Evolutionary conservation across 805 yeast genomes (phyloP), one percentile per base, ranked within the genome.

Genomic region (Pichia gijzeniarum): DNA sequence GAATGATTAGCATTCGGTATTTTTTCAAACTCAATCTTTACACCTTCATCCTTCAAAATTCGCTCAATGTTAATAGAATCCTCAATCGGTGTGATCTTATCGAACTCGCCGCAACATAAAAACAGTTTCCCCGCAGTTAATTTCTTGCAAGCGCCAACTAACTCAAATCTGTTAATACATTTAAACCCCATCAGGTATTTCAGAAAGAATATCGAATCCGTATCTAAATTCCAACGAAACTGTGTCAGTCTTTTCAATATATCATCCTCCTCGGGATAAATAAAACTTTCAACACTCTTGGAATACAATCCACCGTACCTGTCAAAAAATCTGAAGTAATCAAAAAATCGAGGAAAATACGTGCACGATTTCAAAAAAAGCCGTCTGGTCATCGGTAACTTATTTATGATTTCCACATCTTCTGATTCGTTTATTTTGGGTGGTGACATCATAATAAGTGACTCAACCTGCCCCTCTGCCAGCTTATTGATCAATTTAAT

Each of bases 201-300:
- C 44, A 85, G 62, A 59, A 85, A 73, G 2, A 77, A 65, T 8
- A 52, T 49, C 0, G 88, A 72, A 41, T 74, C 68, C 14, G 82
- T 73, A 59, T 82, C 87, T 49, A 83, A 55, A 58, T 85, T 85
- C 82, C 86, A 80, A 40, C 87, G 64, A 34, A 84, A 68, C 60
- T 85, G 95, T 17, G 79, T 65, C 37, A 72, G 57, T 42, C 77
- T 72, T 40, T 71, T 70, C 16, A 68, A 54, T 28, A 67, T 62
- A 47, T 55, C 56, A 38, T 56, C 54, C n/a, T 38, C 47, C 17
- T 31, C 40, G 7, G 60, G 52, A 18, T 64, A 64, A 2, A 82
- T 65, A 66, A 79, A 80, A 17, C 85, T 65, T 19, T 58, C 53
- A n/a, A 85, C 87, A 38, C 86, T 78, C 3, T 62, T 52, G 22